Base-by-base conservation (phyloP, 139 green algal species). In the Chlorella ohadii region DNA sequence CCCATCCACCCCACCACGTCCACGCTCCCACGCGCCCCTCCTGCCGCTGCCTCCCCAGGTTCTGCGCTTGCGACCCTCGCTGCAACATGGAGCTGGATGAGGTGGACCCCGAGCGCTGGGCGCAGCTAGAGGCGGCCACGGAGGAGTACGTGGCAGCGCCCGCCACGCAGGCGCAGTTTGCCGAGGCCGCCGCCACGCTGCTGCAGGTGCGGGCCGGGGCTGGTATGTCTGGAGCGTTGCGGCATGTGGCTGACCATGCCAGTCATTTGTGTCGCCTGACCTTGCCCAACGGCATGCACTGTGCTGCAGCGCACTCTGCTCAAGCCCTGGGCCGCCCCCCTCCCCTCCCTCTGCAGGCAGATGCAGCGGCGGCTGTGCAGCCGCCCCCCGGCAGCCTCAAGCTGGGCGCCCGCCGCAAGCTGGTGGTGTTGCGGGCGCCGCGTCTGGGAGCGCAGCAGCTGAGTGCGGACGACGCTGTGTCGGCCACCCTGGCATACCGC, bases 41-140 rank as follows among this genome's bases (percentile, higher is more conserved):
- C 33, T 33, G 22, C 34, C 16, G 2, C 5, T 9, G 33, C 34
- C 12, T 17, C 6, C 41, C 3, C 85, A 92, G 93, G 41, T 96
- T 97, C 87, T 90, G 90, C 82, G 89, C 94, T 4, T 56, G 87
- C 36, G 94, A 98, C 66, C 72, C 85, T 36, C 87, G 94, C 27
- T 97, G 92, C 84, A 78, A 71, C 31, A 96, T 98, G 86, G 91
- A 94, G 72, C 91, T 98, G 70, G 95, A 98, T 77, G 89, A 95
- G 72, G 91, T 95, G 3, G 87, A 94, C 72, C 92, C 94, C 9
- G 86, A 82, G n/a, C 73, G 87, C 75, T 96, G 92, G 92, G 87
- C 20, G 4, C 23, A 77, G 47, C 86, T 96, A 31, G 89, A 94
- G 86, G 87, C 86, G 5, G 95, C 93, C 0, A 92, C 94, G 36